Evolutionary conservation across 2,329 filamentous ascomycete species (phyloP).

Genomic region (Monilinia vaccinii-corymbosi): DNA sequence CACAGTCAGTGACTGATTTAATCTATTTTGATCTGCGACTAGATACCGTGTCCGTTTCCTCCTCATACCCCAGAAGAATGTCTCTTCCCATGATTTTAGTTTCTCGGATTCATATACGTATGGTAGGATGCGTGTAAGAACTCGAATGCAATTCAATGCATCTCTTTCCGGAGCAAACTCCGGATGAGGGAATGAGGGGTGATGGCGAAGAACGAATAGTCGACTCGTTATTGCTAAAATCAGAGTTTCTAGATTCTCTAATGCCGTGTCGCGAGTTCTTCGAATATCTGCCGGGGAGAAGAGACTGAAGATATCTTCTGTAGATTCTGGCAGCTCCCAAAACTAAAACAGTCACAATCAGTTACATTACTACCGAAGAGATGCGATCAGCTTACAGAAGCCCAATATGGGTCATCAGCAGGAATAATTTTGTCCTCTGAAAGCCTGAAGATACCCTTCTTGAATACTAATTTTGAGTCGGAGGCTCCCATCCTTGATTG

Average conservation of each 20-base stretch:
- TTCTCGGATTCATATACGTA: conserved; percentile 87
- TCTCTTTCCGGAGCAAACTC: conserved; percentile 76
- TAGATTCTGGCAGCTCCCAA: conserved; percentile 92
- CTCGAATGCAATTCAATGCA: conserved; percentile 89
- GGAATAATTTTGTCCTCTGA: conserved; percentile 86
- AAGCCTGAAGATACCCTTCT: conserved; percentile 93
- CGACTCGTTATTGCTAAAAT: conserved; percentile 76
- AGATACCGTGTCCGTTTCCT: conserved; percentile 51
- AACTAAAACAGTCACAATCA: conserved; percentile 49
- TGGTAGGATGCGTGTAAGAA: conserved; percentile 81
- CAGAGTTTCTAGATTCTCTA: conserved; percentile 84
- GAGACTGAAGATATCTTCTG: conserved; percentile 93
- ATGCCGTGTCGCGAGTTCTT: conserved; percentile 72
- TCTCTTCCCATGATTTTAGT: conserved; percentile 77
- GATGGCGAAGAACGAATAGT: conserved; percentile 72
- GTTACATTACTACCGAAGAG: conserved; percentile 7
- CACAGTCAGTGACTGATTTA: conserved; percentile 14
- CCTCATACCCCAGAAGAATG: conserved; percentile 81
- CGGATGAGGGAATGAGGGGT: conserved; percentile 81
- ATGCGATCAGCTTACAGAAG: conserved; percentile 53
- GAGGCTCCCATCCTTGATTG: conserved; percentile 73
- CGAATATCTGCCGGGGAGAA: conserved; percentile 86
- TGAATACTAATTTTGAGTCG: conserved; percentile 98
- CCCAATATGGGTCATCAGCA: conserved; percentile 86
- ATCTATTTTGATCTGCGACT: background rate